Conservation (phyloP, 192 early-diverging fungal species). For the Pilobolus umbonatus region DNA sequence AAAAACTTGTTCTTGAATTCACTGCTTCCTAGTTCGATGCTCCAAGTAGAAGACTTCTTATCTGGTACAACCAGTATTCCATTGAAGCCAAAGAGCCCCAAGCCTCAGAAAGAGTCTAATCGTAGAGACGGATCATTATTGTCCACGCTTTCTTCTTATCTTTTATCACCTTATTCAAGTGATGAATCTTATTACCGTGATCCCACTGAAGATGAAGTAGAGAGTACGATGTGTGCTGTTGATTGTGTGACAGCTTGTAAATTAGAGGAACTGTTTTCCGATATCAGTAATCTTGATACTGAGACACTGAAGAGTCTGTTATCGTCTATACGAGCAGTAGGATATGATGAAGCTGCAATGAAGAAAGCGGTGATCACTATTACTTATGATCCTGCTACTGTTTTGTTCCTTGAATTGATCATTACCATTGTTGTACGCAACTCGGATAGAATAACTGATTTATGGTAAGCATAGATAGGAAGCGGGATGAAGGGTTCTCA, state of each 20-base stretch:
- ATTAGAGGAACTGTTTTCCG: slow-evolving; percentile 67
- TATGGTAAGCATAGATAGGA: slow-evolving; percentile 39
- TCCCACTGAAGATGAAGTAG: slow-evolving; percentile 67
- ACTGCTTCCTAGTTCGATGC: slow-evolving; percentile 60
- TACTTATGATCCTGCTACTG: slow-evolving; percentile 56
- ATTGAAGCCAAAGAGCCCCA: slow-evolving; percentile 42
- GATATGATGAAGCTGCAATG: slow-evolving; percentile 23
- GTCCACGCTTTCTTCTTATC: slow-evolving; percentile 71
- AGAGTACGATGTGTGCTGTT: slow-evolving; percentile 55
- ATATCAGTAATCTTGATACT: slow-evolving; percentile 69
- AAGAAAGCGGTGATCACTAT: slow-evolving; percentile 28
- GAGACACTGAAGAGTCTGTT: slow-evolving; percentile 57
- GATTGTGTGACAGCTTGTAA: slow-evolving; percentile 68
- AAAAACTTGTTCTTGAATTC: slow-evolving; percentile 78
- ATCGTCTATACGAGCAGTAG: slow-evolving; percentile 48
- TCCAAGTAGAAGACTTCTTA: slow-evolving; percentile 72
- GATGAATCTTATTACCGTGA: slow-evolving; percentile 54
- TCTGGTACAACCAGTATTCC: slow-evolving; percentile 63
- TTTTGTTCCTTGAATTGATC: slow-evolving; percentile 74
- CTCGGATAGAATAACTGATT: slow-evolving; percentile 58
- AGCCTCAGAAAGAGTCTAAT: slow-evolving; percentile 32
- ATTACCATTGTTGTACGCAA: slow-evolving; percentile 74
- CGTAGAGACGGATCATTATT: slow-evolving; percentile 63
- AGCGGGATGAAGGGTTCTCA: background rate
- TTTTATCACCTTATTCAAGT: slow-evolving; percentile 58